phyloP scores from a whole-genome alignment of 2,329 filamentous ascomycete species.

The Colletotrichum spaethianum region DNA sequence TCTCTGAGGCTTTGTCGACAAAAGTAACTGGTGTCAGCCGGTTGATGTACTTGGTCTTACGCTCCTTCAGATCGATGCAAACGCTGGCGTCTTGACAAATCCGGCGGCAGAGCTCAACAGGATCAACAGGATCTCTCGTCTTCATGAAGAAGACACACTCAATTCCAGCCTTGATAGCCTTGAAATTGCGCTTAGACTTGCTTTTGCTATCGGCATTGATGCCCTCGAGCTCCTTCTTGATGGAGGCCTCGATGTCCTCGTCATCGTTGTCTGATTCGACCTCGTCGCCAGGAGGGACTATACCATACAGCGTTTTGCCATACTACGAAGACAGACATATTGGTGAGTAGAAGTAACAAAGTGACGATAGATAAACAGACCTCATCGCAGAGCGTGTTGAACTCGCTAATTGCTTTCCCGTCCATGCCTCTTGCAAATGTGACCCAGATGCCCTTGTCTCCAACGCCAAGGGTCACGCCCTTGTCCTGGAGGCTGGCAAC shows the following conservation, averaged over 20 bases:
- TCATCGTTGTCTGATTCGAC: conserved; percentile 57
- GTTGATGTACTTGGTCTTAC: conserved; percentile 72
- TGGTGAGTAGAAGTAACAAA: not conserved
- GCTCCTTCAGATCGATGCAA: conserved; percentile 57
- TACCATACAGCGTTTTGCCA: conserved; percentile 72
- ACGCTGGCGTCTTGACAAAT: conserved; percentile 69
- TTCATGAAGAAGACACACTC: conserved; percentile 76
- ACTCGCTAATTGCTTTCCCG: conserved; percentile 76
- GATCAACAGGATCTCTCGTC: conserved; percentile 68
- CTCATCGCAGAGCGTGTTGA: conserved; percentile 76
- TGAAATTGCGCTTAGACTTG: conserved; percentile 64
- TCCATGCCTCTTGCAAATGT: conserved; percentile 83
- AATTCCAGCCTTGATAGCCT: conserved; percentile 67
- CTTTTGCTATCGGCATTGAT: conserved; percentile 62
- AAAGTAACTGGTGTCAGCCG: conserved; percentile 66
- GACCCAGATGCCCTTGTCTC: conserved; percentile 83
- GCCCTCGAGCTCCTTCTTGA: conserved; percentile 78
- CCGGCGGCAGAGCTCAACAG: conserved; percentile 65
- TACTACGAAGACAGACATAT: conserved; percentile 64
- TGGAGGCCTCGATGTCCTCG: conserved; percentile 80
- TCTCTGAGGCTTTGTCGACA: conserved; percentile 76
- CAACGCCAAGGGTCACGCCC: conserved; percentile 70
- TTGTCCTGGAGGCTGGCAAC: conserved; percentile 56
- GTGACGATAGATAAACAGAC: conserved; percentile 56
- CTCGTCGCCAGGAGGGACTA: conserved; percentile 55